These are phyloP conservation scores for Triticum aestivum DNA, from an alignment of 176 grass and related monocot species.

Conservation along the genomic window IWGSC_CS_RefSeq_v2.1 NC_057808.1:447936713-447937212, in stretches of 20 bases:
- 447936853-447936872: constrained; percentile 81
- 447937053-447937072: constrained; percentile 85
- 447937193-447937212: constrained; percentile 94
- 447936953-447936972: constrained; percentile 60
- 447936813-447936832: constrained; percentile 88
- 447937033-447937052: constrained; percentile 80
- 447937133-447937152: constrained; percentile 96
- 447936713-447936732: constrained; percentile 95
- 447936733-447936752: constrained; percentile 93
- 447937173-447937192: constrained; percentile 84
- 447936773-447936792: constrained; percentile 96
- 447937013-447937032: constrained; percentile 86
- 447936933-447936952: constrained; percentile 52
- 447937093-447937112: constrained; percentile 86
- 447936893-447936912: constrained; percentile 77
- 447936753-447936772: constrained; percentile 98
- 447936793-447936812: constrained; percentile 93
- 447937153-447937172: constrained; percentile 74
- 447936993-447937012: constrained; percentile 58
- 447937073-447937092: constrained; percentile 93
- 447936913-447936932: constrained; percentile 62
- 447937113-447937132: constrained; percentile 85
- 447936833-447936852: constrained; percentile 92
- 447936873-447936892: constrained; percentile 89
- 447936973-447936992: constrained; percentile 91